A percentile compares a stretch with the other conserved stretches of the same genome.
phyloP scores from a whole-genome alignment of 2,329 filamentous ascomycete genomes.

The Esteya vermicola region DNA sequence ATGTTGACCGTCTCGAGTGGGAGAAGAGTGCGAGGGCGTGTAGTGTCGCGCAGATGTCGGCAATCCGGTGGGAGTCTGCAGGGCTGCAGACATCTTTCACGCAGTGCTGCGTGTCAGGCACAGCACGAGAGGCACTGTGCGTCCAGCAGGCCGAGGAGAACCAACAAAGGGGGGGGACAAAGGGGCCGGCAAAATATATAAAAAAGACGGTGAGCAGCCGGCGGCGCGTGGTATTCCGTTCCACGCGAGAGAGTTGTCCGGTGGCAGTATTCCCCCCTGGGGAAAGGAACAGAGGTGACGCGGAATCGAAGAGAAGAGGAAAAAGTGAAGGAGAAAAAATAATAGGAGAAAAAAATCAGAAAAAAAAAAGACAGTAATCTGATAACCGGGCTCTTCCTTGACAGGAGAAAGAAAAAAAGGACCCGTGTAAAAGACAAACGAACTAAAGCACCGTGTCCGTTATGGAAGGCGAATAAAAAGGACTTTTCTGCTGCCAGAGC shows the following conservation, averaged over 20 bases:
- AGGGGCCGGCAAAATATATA: too few relatives aligned
- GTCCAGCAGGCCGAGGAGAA: not conserved
- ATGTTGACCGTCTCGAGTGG: constrained; percentile 43
- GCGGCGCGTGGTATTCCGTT: too few relatives aligned
- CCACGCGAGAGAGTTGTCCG: too few relatives aligned
- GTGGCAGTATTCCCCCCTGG: too few relatives aligned
- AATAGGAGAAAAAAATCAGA: too few relatives aligned
- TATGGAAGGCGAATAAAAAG: not conserved
- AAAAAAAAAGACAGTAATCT: too few relatives aligned
- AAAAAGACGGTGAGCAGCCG: constrained; percentile 3
- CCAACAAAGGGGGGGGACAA: not conserved
- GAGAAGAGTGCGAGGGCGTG: constrained; percentile 34
- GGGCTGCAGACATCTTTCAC: constrained; percentile 43
- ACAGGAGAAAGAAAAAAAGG: too few relatives aligned
- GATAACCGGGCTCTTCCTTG: too few relatives aligned
- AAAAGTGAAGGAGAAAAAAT: too few relatives aligned
- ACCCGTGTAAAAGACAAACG: too few relatives aligned
- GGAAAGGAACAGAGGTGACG: too few relatives aligned
- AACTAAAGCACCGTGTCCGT: not conserved
- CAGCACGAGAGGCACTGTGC: not conserved
- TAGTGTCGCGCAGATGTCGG: constrained; percentile 38
- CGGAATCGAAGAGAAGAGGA: too few relatives aligned
- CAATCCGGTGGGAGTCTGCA: constrained; percentile 37
- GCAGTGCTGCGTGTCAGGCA: constrained; percentile 3
- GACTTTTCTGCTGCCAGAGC: not conserved